A percentile compares a stretch with the other conserved stretches of the same genome.
phyloP scores from a whole-genome alignment of 371 early-diverging fungal genomes.

The Fennellomyces sp. region DNA sequence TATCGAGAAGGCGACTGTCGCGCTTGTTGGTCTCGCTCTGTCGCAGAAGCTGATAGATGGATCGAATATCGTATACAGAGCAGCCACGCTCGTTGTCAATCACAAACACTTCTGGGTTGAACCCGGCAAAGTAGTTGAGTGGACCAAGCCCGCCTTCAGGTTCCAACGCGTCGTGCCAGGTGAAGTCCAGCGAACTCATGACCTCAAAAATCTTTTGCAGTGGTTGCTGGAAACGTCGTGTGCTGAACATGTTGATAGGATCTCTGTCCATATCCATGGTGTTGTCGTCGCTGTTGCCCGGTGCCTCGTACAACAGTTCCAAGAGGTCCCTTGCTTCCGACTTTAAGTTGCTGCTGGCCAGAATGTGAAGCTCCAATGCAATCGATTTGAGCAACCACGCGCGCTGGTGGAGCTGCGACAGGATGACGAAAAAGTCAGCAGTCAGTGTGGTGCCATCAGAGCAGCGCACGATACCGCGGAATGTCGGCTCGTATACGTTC shows the following conservation, averaged over 20 bases:
- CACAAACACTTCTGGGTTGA: conserved; percentile 22
- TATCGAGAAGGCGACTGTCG: conserved; percentile 46
- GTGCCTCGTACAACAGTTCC: conserved; percentile 59
- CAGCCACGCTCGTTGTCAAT: conserved; percentile 62
- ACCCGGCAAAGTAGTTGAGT: conserved; percentile 20
- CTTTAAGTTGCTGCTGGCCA: conserved; percentile 30
- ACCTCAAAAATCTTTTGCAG: conserved; percentile 60
- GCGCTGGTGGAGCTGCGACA: conserved; percentile 82
- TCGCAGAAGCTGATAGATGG: conserved; percentile 44
- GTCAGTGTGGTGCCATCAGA: conserved; percentile 27
- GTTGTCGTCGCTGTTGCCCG: conserved; percentile 12
- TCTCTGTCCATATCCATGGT: conserved; percentile 37
- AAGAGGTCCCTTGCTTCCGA: conserved; percentile 59
- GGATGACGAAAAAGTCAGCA: conserved; percentile 53
- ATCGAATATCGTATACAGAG: conserved; percentile 67
- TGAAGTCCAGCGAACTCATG: conserved; percentile 56
- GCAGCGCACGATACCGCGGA: conserved; percentile 23
- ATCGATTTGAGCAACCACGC: conserved; percentile 87
- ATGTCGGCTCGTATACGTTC: conserved; percentile 7
- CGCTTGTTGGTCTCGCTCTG: conserved; percentile 16
- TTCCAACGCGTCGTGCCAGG: conserved; percentile 49
- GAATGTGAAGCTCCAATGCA: conserved; percentile 81
- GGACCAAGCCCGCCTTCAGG: conserved; percentile 2
- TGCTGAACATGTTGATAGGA: conserved; percentile 84
- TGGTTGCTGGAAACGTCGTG: conserved; percentile 67